A percentile compares a stretch with the other conserved stretches of the same genome.
Evolutionary conservation across 129 eudicot genomes (phyloP).

Genomic region (Pittosporum tobira): DNA sequence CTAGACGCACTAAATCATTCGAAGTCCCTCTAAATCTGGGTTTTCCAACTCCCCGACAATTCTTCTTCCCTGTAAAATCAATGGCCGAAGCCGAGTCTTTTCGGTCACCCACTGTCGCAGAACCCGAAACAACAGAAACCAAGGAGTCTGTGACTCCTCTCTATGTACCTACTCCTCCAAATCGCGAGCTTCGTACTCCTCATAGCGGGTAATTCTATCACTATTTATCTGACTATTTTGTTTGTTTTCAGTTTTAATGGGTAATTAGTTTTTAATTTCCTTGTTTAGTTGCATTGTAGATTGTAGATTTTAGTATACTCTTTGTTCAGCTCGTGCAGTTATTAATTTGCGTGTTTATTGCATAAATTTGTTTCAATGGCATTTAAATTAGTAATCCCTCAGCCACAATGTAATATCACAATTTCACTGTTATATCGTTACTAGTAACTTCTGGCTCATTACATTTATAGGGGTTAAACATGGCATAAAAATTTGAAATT

Average conservation of each 20-base stretch:
- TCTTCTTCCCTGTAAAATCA: slow-evolving; percentile 13
- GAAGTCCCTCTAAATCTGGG: neutral
- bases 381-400: no score
- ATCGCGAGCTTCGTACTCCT: slow-evolving; percentile 82
- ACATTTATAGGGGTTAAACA: no score
- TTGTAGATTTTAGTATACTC: no score
- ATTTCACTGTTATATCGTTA: no score
- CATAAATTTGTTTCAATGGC: no score
- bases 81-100: slow-evolving; percentile 15
- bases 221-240: neutral
- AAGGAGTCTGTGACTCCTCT: slow-evolving; percentile 36
- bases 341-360: no score
- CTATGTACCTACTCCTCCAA: slow-evolving; percentile 59
- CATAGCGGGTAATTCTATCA: slow-evolving; percentile 73
- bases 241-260: neutral
- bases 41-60: slow-evolving; percentile 5
- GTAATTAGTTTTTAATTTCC: neutral
- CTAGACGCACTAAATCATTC: no score
- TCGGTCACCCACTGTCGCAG: slow-evolving; percentile 14
- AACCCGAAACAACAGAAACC: neutral
- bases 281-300: no score
- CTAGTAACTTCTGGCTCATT: no score
- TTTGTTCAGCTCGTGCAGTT: no score
- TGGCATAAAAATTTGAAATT: no score
- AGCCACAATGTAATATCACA: no score